Percentiles rank a stretch among this genome's conserved stretches.
Conservation (phyloP, 1,284 basidiomycete species). For the Hortiboletus rubellus region DNA sequence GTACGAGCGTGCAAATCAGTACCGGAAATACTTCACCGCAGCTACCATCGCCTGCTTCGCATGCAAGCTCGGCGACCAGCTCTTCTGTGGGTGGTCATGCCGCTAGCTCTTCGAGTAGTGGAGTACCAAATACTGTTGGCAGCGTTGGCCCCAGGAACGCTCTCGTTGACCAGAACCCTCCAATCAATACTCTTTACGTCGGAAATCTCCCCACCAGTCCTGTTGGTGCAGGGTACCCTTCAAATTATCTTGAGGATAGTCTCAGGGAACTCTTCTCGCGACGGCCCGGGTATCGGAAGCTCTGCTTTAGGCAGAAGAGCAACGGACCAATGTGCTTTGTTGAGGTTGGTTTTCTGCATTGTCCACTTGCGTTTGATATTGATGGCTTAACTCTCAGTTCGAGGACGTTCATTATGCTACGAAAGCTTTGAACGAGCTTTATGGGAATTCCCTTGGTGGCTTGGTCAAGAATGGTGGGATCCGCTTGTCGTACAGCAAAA, state of each 20-base stretch:
- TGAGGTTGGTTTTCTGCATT: conserved; percentile 55
- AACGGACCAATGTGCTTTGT: conserved; percentile 98
- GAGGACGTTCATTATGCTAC: conserved; percentile 87
- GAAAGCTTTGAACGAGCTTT: conserved; percentile 84
- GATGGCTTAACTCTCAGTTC: conserved; percentile 56
- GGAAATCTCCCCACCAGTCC: conserved; percentile 85
- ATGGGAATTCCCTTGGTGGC: conserved; percentile 88
- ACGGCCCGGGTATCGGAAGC: conserved; percentile 83
- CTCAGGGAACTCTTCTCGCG: conserved; percentile 79
- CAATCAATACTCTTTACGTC: conserved; percentile 94
- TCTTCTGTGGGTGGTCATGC: conserved; percentile 31
- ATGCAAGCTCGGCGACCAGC: conserved; percentile 30
- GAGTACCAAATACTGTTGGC: conserved; percentile 20
- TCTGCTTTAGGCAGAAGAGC: conserved; percentile 94
- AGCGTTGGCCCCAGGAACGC: conserved; percentile 50
- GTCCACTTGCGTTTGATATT: conserved; percentile 1
- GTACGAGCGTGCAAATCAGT: conserved; percentile 42
- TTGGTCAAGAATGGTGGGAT: conserved; percentile 94
- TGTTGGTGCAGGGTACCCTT: conserved; percentile 56
- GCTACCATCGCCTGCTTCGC: conserved; percentile 56
- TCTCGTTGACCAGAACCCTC: conserved; percentile 84
- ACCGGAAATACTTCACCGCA: conserved; percentile 43
- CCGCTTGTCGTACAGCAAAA: conserved; percentile 94
- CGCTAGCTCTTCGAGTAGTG: conserved; percentile 37
- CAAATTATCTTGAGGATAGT: conserved; percentile 82